Evolutionary conservation across 768 basidiomycete species (phyloP).

Genomic region (Kwoniella newhampshirensis): DNA sequence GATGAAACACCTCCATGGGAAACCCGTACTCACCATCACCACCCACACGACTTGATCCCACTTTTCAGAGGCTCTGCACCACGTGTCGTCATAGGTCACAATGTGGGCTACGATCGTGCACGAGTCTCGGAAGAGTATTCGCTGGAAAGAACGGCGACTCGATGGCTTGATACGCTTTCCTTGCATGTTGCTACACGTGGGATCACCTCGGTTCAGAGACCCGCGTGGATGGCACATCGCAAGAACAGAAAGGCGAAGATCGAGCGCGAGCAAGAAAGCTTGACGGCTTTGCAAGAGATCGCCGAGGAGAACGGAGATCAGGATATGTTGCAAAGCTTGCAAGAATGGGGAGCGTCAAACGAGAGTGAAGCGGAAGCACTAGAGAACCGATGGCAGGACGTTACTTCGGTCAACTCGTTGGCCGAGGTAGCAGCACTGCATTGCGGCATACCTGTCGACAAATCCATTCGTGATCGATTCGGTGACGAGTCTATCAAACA

Average conservation of each 20-base stretch:
- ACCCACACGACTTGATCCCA: conserved; percentile 48
- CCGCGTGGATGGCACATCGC: conserved; percentile 83
- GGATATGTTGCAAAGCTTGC: conserved; percentile 15
- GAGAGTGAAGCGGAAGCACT: conserved; percentile 50
- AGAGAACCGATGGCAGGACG: conserved; percentile 80
- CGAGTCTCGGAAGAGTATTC: conserved; percentile 80
- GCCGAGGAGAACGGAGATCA: conserved; percentile 52
- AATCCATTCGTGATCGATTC: conserved; percentile 62
- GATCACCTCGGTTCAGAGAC: conserved; percentile 90
- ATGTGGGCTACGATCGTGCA: conserved; percentile 88
- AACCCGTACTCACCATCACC: conserved; percentile 15
- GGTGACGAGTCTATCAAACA: conserved; percentile 69
- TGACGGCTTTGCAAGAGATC: conserved; percentile 52
- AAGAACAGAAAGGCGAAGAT: conserved; percentile 68
- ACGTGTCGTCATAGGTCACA: conserved; percentile 82
- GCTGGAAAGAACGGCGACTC: conserved; percentile 64
- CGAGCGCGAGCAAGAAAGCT: conserved; percentile 56
- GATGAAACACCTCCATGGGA: conserved; percentile 29
- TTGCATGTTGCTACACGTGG: conserved; percentile 91
- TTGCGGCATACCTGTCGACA: conserved; percentile 76
- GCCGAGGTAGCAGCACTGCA: conserved; percentile 88
- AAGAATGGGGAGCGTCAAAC: conserved; percentile 12
- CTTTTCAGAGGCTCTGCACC: conserved; percentile 22
- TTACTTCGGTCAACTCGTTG: conserved; percentile 87
- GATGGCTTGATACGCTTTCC: conserved; percentile 92